Conservation (phyloP, 805 yeast genomes). For the Ogataea populi-albae region DNA sequence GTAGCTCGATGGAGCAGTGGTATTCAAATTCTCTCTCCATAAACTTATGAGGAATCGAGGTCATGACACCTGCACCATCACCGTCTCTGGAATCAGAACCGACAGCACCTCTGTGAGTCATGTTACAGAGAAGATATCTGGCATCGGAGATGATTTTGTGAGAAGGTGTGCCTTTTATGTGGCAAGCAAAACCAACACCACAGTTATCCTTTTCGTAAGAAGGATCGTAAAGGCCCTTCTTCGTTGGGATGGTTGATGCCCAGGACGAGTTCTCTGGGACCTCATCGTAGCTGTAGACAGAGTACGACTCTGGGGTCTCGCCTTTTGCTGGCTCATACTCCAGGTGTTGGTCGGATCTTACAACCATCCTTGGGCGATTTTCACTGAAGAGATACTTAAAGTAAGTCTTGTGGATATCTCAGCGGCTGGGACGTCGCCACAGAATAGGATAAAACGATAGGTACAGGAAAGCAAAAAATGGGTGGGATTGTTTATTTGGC, state of each 20-base stretch:
- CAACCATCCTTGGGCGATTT: slow-evolving; percentile 17
- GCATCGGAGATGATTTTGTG: slow-evolving; percentile 96
- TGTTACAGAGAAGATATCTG: slow-evolving; percentile 80
- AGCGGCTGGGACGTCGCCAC: background rate
- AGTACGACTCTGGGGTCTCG: slow-evolving; percentile 26
- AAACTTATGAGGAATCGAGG: slow-evolving; percentile 87
- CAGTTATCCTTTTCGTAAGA: slow-evolving; percentile 94
- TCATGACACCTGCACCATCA: slow-evolving; percentile 97
- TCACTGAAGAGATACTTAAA: slow-evolving; percentile 2
- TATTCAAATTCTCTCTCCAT: slow-evolving; percentile 80
- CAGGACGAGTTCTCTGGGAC: slow-evolving; percentile 78
- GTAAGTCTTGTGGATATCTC: background rate
- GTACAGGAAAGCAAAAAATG: background rate
- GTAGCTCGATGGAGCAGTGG: slow-evolving; percentile 63
- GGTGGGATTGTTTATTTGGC: too few relatives aligned
- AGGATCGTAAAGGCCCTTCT: slow-evolving; percentile 91
- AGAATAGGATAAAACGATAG: background rate
- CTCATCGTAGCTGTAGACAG: slow-evolving; percentile 67
- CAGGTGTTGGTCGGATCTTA: slow-evolving; percentile 29
- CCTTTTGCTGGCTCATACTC: slow-evolving; percentile 23
- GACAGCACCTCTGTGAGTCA: slow-evolving; percentile 99
- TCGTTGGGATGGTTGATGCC: slow-evolving; percentile 86
- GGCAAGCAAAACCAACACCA: slow-evolving; percentile 97
- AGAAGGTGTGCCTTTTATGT: slow-evolving; percentile 80
- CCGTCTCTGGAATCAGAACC: slow-evolving; percentile 95